phyloP scores from a whole-genome alignment of 1,284 basidiomycete species.

The Boletus hoseneyae region DNA sequence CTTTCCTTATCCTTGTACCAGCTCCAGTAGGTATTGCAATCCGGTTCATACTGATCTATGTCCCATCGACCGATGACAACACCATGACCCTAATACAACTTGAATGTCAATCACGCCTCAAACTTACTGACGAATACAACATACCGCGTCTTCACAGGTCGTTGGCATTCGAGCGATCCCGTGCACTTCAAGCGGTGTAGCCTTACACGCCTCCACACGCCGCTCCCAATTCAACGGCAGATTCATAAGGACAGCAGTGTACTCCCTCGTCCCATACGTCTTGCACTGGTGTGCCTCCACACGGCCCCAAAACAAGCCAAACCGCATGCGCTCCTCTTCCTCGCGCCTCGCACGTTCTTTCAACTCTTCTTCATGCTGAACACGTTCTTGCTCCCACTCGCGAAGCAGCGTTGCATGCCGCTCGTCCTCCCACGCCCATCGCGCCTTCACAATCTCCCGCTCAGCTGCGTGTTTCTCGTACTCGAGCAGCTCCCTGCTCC shows the following conservation, averaged over 20 bases:
- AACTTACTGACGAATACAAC: background rate
- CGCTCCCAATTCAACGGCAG: constrained; percentile 14
- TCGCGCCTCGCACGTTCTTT: constrained; percentile 17
- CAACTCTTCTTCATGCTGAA: constrained; percentile 13
- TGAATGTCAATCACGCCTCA: background rate
- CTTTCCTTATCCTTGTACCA: constrained; percentile 28
- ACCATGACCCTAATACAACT: constrained; percentile 16
- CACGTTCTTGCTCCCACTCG: constrained; percentile 18
- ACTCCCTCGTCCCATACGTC: constrained; percentile 29
- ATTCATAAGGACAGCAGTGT: constrained; percentile 25
- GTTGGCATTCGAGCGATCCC: constrained; percentile 20
- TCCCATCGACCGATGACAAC: constrained; percentile 22
- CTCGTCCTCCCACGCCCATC: constrained; percentile 17
- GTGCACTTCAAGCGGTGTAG: constrained; percentile 26
- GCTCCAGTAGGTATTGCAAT: constrained; percentile 20
- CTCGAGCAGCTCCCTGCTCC: constrained; percentile 12
- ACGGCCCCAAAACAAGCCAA: constrained; percentile 19
- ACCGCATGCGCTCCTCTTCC: constrained; percentile 21
- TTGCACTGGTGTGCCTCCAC: constrained; percentile 24
- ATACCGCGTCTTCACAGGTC: constrained; percentile 25
- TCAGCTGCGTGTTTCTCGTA: background rate
- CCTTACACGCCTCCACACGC: constrained; percentile 23
- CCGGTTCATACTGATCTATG: constrained; percentile 22
- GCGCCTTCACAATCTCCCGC: constrained; percentile 13
- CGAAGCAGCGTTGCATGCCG: constrained; percentile 6